phyloP scores from a whole-genome alignment of 768 basidiomycete genomes.

The Jaapia argillacea region DNA sequence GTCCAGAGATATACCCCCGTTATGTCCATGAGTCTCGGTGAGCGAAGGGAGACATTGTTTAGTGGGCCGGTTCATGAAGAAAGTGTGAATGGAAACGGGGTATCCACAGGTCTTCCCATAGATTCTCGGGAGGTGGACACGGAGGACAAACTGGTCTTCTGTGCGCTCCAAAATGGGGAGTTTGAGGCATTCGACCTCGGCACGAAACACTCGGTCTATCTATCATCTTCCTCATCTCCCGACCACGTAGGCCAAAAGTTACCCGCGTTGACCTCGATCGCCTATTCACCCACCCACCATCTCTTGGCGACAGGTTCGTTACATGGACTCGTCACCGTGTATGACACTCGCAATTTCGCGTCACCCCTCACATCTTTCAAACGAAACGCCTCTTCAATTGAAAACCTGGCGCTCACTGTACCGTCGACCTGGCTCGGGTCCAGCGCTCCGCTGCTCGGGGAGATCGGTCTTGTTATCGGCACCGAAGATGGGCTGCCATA shows the following conservation, averaged over 20 bases:
- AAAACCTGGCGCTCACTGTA: conserved; percentile 32
- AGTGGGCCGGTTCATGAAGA: conserved; percentile 11
- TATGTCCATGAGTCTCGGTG: conserved; percentile 33
- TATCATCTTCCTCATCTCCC: conserved; percentile 14
- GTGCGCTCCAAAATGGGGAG: conserved; percentile 43
- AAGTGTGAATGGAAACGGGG: conserved; percentile 8
- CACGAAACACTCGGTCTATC: conserved; percentile 19
- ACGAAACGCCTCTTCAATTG: conserved; percentile 38
- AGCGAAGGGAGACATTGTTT: conserved; percentile 20
- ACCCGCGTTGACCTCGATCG: conserved; percentile 31
- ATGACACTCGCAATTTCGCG: conserved; percentile 39
- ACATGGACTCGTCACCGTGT: conserved; percentile 43
- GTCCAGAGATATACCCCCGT: conserved; percentile 30
- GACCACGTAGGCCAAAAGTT: conserved; percentile 15
- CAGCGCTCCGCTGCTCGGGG: conserved; percentile 9
- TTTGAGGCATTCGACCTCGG: conserved; percentile 50
- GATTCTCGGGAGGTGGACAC: conserved; percentile 36
- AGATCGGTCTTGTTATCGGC: conserved; percentile 34
- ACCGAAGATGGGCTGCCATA: conserved; percentile 55
- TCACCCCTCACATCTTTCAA: conserved; percentile 27
- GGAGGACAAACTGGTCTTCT: conserved; percentile 36
- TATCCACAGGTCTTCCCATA: conserved; percentile 1
- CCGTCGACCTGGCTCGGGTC: conserved; percentile 4
- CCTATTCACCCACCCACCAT: conserved; percentile 27
- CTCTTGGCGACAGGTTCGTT: conserved; percentile 52